Percentiles rank a stretch among this genome's conserved stretches.
Conservation (phyloP, 2,329 filamentous ascomycete species). For the Alternaria rosae region DNA sequence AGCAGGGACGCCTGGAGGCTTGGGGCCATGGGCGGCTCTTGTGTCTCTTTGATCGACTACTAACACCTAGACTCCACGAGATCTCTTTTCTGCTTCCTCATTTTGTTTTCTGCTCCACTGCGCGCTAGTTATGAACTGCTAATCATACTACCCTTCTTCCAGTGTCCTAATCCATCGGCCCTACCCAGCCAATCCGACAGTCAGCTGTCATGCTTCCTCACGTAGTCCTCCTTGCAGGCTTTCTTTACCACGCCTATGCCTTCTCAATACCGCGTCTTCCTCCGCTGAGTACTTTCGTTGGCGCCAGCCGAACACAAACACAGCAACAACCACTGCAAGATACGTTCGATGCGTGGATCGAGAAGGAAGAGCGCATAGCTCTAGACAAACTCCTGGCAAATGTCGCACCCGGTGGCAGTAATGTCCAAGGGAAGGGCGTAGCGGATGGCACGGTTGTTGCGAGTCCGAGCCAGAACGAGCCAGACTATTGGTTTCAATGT, state of each 20-base stretch:
- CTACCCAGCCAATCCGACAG: neutral
- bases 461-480: constrained; percentile 51
- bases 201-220: constrained; percentile 15
- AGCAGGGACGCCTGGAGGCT: neutral
- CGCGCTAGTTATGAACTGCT: constrained; percentile 6
- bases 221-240: constrained; percentile 11
- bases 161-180: neutral
- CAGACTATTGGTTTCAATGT: constrained; percentile 58
- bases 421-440: constrained; percentile 44
- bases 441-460: constrained; percentile 53
- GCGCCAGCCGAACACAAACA: constrained; percentile 23
- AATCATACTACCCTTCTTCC: neutral
- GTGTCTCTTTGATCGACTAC: constrained; percentile 8
- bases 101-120: neutral
- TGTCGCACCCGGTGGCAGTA: constrained; percentile 52
- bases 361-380: constrained; percentile 45
- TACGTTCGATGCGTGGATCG: constrained; percentile 47
- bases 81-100: neutral
- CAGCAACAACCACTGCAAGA: constrained; percentile 40
- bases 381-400: constrained; percentile 52
- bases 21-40: constrained; percentile 2
- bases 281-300: constrained; percentile 22
- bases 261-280: constrained; percentile 40
- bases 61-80: neutral
- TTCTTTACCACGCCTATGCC: constrained; percentile 29